Percentiles rank a stretch among this genome's conserved stretches.
Evolutionary conservation across 2,329 filamentous ascomycete genomes (phyloP).

Genomic region (Cryoendolithus antarcticus): DNA sequence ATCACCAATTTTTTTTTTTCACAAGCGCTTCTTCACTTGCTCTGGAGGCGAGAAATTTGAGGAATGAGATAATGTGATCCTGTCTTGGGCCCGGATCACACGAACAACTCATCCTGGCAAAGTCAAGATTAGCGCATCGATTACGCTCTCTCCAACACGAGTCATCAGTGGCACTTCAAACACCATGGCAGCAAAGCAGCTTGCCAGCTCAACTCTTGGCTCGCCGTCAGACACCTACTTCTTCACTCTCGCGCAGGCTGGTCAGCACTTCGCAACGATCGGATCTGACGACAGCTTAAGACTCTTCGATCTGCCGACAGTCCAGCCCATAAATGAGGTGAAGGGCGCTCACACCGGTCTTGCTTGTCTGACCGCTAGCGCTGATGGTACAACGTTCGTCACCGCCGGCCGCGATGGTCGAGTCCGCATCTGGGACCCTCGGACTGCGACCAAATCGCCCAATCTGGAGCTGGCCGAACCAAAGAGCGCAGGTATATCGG

Average conservation of each 20-base stretch:
- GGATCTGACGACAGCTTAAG: slow-evolving; percentile 60
- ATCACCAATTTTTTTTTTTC: too few species aligned
- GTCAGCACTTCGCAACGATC: slow-evolving; percentile 43
- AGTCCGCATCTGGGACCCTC: slow-evolving; percentile 26
- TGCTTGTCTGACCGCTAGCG: slow-evolving; percentile 44
- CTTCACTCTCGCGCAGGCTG: slow-evolving; percentile 39
- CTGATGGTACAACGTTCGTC: slow-evolving; percentile 32
- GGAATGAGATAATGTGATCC: too few species aligned
- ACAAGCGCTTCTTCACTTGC: too few species aligned
- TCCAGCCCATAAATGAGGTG: slow-evolving; percentile 40
- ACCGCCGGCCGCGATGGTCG: slow-evolving; percentile 62
- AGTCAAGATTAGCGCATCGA: too few species aligned
- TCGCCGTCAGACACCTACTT: slow-evolving; percentile 34
- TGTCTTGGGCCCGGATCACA: too few species aligned
- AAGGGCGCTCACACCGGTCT: slow-evolving; percentile 49
- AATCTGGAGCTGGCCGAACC: slow-evolving; percentile 24
- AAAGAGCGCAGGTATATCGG: slow-evolving; percentile 45
- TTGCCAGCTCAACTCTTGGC: slow-evolving; percentile 9
- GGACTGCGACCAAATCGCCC: slow-evolving; percentile 48
- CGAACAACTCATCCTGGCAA: too few species aligned
- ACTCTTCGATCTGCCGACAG: slow-evolving; percentile 47
- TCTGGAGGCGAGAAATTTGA: too few species aligned
- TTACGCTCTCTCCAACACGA: too few species aligned
- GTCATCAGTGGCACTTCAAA: too few species aligned
- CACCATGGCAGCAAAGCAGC: slow-evolving; percentile 6